Conservation (phyloP, 495 filamentous ascomycete species). For the Aspergillus sclerotioniger region DNA sequence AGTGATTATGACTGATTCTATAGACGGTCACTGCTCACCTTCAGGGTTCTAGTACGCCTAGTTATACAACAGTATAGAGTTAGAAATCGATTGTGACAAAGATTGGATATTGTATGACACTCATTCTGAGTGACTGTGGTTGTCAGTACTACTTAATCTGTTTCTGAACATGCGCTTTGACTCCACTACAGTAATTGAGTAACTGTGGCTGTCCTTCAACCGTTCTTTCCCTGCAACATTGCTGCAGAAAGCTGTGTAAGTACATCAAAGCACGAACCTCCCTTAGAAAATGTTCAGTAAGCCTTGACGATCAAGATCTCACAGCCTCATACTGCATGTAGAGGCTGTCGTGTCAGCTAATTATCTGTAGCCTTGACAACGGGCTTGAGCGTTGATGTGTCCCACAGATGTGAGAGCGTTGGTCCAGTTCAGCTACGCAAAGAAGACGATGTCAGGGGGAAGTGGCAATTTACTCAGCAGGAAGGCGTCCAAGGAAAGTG, state of each 20-base stretch:
- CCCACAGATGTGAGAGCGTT: neutral
- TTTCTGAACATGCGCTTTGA: neutral
- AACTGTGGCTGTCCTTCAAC: neutral
- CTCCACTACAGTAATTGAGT: conserved; percentile 5
- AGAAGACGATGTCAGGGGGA: neutral
- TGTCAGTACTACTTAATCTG: neutral
- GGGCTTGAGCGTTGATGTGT: neutral
- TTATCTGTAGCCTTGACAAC: neutral
- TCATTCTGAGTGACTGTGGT: neutral
- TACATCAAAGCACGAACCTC: neutral
- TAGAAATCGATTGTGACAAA: neutral
- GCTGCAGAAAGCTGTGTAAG: neutral
- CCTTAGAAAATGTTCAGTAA: neutral
- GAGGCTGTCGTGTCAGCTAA: neutral
- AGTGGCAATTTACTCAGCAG: too few species aligned
- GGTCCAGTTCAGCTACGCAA: neutral
- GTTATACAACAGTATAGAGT: neutral
- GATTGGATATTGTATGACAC: neutral
- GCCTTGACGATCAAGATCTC: neutral
- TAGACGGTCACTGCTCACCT: neutral
- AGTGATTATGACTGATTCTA: neutral
- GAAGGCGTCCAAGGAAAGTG: neutral
- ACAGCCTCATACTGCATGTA: neutral
- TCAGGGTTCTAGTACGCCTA: neutral
- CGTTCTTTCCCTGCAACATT: neutral